Conservation (phyloP, 495 filamentous ascomycete genomes). For the Mycothermus thermophilus region DNA sequence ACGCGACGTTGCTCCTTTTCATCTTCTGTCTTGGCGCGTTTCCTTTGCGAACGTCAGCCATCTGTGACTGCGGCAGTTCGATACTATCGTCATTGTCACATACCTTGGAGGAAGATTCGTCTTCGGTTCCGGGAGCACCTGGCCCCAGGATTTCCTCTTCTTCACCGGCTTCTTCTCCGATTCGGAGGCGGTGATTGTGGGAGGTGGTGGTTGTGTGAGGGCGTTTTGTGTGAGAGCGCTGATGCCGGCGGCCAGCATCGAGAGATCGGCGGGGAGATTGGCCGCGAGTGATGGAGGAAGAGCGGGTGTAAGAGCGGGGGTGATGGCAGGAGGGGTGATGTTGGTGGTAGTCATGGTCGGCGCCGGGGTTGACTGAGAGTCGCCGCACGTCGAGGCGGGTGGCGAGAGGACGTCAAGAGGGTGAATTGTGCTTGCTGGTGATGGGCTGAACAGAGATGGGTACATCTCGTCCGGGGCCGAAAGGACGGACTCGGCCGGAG, state of each 20-base stretch:
- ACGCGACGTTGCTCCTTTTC: constrained; percentile 98
- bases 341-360: constrained; percentile 19
- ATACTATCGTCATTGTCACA: constrained; percentile 3
- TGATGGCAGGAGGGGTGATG: too few relatives aligned
- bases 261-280: background rate
- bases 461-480: constrained; percentile 38
- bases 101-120: constrained; percentile 93
- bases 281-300: background rate
- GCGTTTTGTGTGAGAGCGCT: constrained; percentile 5
- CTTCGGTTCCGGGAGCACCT: constrained; percentile 91
- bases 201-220: background rate
- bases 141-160: constrained; percentile 98
- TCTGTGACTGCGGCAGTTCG: too few relatives aligned
- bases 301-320: background rate
- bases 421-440: constrained; percentile 20
- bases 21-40: constrained; percentile 96
- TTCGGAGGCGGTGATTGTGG: constrained; percentile 10
- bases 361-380: constrained; percentile 12
- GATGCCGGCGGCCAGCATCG: constrained; percentile 8
- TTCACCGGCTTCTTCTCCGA: constrained; percentile 68
- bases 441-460: constrained; percentile 33
- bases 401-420: constrained; percentile 35
- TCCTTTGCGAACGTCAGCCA: constrained; percentile 37
- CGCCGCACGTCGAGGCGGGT: too few relatives aligned
- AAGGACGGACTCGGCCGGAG: constrained; percentile 38